Conservation (phyloP, 106 monocot species). For the Phalaenopsis aphrodite region DNA sequence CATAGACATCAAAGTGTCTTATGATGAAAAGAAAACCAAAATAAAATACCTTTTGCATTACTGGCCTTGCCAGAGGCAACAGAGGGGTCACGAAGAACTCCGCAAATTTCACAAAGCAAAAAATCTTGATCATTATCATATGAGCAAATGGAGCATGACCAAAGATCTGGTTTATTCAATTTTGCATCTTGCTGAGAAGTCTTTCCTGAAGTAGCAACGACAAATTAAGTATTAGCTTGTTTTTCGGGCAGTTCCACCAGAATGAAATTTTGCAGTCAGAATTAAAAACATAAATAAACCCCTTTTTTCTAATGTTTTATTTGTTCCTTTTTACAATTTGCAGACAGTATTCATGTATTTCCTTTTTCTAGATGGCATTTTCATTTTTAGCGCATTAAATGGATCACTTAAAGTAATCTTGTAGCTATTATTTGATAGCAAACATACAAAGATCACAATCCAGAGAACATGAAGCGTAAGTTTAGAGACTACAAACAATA, state of each 20-base stretch:
- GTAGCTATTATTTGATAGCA: background rate
- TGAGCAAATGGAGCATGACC: conserved; percentile 82
- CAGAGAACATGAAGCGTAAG: background rate
- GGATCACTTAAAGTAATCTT: background rate
- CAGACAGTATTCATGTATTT: background rate
- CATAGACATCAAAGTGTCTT: background rate
- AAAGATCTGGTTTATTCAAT: conserved; percentile 25
- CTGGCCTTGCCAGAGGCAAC: conserved; percentile 11
- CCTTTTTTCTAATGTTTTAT: background rate
- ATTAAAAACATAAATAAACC: background rate
- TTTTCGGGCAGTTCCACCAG: background rate
- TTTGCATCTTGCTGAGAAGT: conserved; percentile 19
- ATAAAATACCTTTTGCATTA: conserved; percentile 27
- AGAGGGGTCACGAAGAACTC: conserved; percentile 40
- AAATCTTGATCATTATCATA: conserved; percentile 53
- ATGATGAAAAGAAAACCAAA: background rate
- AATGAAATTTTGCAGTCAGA: background rate
- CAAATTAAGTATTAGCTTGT: conserved; percentile 8
- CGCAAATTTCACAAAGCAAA: conserved; percentile 77
- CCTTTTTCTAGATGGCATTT: background rate
- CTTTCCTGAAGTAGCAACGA: conserved; percentile 14
- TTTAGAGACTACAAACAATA: background rate
- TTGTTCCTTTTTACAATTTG: background rate
- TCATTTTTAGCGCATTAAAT: background rate
- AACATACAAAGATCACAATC: background rate